phyloP scores from a whole-genome alignment of 768 basidiomycete species.

The Myochromella boudieri region DNA sequence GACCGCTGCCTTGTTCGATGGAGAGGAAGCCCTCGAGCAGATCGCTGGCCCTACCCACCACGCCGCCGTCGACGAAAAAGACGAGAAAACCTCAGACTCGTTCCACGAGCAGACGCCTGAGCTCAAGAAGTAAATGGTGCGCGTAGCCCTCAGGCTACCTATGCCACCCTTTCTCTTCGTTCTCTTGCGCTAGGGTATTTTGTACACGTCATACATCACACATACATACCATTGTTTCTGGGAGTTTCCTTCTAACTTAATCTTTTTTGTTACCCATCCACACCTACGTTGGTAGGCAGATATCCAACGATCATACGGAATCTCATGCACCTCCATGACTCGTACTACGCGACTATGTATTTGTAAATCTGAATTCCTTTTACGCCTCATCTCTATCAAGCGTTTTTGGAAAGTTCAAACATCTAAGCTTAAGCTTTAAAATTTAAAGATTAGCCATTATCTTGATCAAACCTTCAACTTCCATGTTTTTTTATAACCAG shows the following conservation, averaged over 20 bases:
- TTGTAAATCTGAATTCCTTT: no score
- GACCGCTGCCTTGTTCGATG: conserved; percentile 81
- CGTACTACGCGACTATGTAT: no score
- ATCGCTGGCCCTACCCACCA: conserved; percentile 30
- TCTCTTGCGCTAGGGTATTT: conserved; percentile 1
- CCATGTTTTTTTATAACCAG: no score
- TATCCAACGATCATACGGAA: no score
- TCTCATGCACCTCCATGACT: no score
- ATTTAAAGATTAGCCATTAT: no score
- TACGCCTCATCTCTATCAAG: no score
- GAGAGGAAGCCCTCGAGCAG: conserved; percentile 47
- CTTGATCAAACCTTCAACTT: no score
- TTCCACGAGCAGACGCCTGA: conserved; percentile 27
- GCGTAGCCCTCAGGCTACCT: background rate
- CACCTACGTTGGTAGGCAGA: background rate
- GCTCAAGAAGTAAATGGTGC: conserved; percentile 21
- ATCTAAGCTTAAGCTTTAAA: no score
- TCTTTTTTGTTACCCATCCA: conserved; percentile 4
- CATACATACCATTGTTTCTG: conserved; percentile 3
- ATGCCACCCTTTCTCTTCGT: background rate
- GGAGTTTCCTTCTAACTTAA: conserved; percentile 1
- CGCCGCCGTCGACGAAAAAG: conserved; percentile 23
- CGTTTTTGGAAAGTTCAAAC: no score
- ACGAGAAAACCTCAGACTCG: conserved; percentile 36
- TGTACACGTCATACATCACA: conserved; percentile 3